These are phyloP conservation scores for Sextonia rubra DNA, from an alignment of 164 flowering plant species.

Conservation along the genomic window DNA sequence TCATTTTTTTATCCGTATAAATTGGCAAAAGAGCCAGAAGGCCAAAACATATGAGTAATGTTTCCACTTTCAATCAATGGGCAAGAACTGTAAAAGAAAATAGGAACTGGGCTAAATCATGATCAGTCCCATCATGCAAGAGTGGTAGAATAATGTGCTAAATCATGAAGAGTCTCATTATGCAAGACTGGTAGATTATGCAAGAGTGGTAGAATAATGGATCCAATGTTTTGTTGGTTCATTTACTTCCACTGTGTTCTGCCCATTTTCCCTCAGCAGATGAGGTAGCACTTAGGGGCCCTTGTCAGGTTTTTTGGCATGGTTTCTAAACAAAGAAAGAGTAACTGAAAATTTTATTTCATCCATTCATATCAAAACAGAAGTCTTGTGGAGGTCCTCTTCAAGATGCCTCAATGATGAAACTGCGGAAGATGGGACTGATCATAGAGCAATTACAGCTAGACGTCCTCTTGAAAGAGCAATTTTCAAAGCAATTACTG, in stretches of 20 bases:
- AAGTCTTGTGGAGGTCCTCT: neutral
- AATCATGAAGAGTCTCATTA: too few relatives aligned
- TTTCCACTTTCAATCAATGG: neutral
- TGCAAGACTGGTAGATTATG: too few relatives aligned
- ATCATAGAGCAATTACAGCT: too few relatives aligned
- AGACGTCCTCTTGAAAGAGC: too few relatives aligned
- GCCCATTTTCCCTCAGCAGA: neutral
- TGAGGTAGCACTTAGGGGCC: neutral
- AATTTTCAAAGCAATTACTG: too few relatives aligned
- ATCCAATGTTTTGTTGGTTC: neutral
- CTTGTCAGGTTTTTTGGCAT: neutral
- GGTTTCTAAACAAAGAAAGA: neutral
- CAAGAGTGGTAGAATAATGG: too few relatives aligned
- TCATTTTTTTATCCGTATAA: too few relatives aligned
- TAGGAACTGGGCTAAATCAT: neutral
- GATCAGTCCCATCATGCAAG: neutral
- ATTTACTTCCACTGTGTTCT: neutral
- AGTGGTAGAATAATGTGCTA: neutral
- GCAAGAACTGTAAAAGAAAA: neutral
- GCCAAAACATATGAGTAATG: neutral
- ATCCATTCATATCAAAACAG: neutral
- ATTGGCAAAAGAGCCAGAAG: neutral
- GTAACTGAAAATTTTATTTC: neutral
- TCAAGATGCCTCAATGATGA: conserved; percentile 2
- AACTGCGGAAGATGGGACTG: too few relatives aligned